Conservation (phyloP, 2,329 filamentous ascomycete genomes). For the Helotiales sp. region DNA sequence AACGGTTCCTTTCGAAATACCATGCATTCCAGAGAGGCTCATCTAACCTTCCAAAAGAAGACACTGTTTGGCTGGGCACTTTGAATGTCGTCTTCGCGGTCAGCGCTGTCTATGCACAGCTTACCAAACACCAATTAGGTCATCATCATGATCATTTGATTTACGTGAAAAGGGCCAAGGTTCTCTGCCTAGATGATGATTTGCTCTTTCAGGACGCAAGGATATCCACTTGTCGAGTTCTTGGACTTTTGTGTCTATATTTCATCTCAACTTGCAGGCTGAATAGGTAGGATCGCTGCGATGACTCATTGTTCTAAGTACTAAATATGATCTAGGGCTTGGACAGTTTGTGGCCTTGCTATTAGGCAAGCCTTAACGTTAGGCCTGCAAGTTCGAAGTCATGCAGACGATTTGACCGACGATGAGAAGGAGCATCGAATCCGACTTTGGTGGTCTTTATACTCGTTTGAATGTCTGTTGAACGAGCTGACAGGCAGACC, state of each 20-base stretch:
- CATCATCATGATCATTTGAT: conserved; percentile 24
- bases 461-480: conserved; percentile 27
- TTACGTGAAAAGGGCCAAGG: conserved; percentile 24
- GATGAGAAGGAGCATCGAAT: conserved; percentile 29
- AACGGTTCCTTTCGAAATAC: conserved; percentile 20
- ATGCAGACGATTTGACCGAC: conserved; percentile 20
- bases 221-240: conserved; percentile 17
- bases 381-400: conserved; percentile 27
- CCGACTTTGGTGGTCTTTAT: conserved; percentile 31
- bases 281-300: conserved; percentile 22
- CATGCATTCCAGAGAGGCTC: conserved; percentile 9
- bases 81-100: conserved; percentile 30
- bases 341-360: conserved; percentile 28
- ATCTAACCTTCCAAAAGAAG: conserved; percentile 8
- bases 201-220: conserved; percentile 24
- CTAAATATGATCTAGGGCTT: conserved; percentile 22
- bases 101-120: conserved; percentile 20
- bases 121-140: conserved; percentile 12
- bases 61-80: conserved; percentile 24
- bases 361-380: conserved; percentile 27
- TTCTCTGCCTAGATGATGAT: conserved; percentile 20
- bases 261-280: conserved; percentile 25
- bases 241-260: conserved; percentile 29
- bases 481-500: conserved; percentile 30
- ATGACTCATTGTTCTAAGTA: background rate